Evolutionary conservation across 805 yeast genomes (phyloP), one percentile per base, ranked within the genome.

Genomic region (Saccharomycopsis fermentans): DNA sequence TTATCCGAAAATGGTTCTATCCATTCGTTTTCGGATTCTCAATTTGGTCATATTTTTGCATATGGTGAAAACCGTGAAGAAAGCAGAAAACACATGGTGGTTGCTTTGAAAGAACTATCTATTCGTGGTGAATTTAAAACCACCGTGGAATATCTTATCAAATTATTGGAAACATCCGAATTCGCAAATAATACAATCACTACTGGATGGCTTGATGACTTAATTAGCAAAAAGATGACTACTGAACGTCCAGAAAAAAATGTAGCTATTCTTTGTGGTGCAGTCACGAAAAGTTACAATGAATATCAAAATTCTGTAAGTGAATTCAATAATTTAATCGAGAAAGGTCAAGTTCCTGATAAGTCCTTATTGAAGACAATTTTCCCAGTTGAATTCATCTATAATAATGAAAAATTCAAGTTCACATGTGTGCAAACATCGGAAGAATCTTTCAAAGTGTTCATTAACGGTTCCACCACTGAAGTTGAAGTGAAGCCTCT

Each of bases 81-180:
- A 40, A 89, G 97, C 36, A 87, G 99, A 77, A 91, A 94, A 73
- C 97, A 95, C 69, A 94, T 94, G 99, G 97, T 94, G 63, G 98
- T 94, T 58, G 99, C 99, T 0, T 79, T 94, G 71, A 94, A 92
- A 72, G 99, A 94, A 73, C 81, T 94, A 66, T 86, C 96, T 58
- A 94, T 94, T 67, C 84, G 99, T 73, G 99, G 99, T 81, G 99
- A 94, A 69, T 94, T 94, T 79, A 83, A 96, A 74, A 94, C 99
- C 34, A 94, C 99, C 16, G 97, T 92, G 63, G 99, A 94, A 74
- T 94, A 94, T 70, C 81, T 94, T 69, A 94, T 95, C 74, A 92
- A 92, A 72, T 80, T 94, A 65, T 79, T 94, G 67, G 98, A 94
- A 75, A 91, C 99, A 26, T 94, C 96, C 58, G 99, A 87, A 70